Evolutionary conservation across 805 yeast species (phyloP).

Genomic region (Candida berthetii): DNA sequence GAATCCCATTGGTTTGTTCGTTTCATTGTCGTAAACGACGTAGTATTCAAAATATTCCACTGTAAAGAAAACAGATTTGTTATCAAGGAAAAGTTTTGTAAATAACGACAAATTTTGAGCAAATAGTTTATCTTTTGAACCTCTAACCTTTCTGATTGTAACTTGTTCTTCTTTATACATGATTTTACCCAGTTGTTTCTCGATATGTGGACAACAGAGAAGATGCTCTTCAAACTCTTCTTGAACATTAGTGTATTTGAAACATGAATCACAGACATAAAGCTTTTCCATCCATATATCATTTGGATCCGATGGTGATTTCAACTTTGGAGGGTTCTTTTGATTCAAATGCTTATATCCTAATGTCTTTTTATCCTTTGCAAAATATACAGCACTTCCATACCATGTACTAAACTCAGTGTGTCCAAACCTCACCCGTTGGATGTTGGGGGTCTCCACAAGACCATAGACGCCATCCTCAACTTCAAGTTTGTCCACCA

Average conservation of each 20-base stretch:
- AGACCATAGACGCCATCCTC: conserved; percentile 53
- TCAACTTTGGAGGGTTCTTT: conserved; percentile 9
- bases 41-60: conserved; percentile 79
- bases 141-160: conserved; percentile 65
- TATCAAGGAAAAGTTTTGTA: conserved; percentile 84
- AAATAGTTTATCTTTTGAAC: conserved; percentile 55
- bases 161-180: conserved; percentile 53
- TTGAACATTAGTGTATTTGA: conserved; percentile 60
- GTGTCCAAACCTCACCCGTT: conserved; percentile 60
- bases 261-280: conserved; percentile 75
- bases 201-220: conserved; percentile 34
- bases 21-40: conserved; percentile 50
- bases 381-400: conserved; percentile 77
- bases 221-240: conserved; percentile 45
- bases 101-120: conserved; percentile 81
- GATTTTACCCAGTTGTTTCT: conserved; percentile 54
- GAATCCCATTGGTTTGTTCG: conserved; percentile 73
- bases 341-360: conserved; percentile 32
- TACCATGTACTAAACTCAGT: conserved; percentile 79
- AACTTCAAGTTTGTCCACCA: conserved; percentile 18
- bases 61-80: conserved; percentile 80
- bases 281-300: conserved; percentile 53
- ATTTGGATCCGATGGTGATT: conserved; percentile 10
- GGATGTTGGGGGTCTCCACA: conserved; percentile 55
- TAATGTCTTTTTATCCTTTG: conserved; percentile 34